Evolutionary conservation across 257 asterid species (phyloP), one percentile per base, ranked within the genome.

Genomic region (Penstemon davidsonii): DNA sequence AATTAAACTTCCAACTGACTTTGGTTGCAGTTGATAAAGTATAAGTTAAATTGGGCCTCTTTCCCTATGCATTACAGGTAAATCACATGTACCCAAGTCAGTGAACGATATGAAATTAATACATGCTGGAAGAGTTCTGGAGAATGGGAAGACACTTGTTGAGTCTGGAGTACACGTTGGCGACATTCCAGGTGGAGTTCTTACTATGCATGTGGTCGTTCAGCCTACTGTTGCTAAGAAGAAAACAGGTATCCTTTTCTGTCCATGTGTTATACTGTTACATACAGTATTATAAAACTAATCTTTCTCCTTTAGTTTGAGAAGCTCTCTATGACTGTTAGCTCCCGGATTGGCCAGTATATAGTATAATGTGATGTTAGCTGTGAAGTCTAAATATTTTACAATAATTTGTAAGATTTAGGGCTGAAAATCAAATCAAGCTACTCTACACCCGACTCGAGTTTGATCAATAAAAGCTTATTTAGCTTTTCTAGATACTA

Each of bases 201-300:
- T 81, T 69, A 86, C 89, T 11, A 83, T 86, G 92, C 92, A 83
- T 64, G 79, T 83, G 64, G 92, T 86, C 42, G 85, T 86, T 60
- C 92, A 86, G 72, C 89, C 87, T 52, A 65, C 79, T 62, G 49
- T 70, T 79, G 80, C 69, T 8, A 76, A 80, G 76, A 73, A 67
- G 66, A 85, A 81, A 63, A 72, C 81, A 72, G 87, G 88, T 81
- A 25, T 11, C 8, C 62, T 59, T 74, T 13, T 51, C 47, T 37
- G 5, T 49, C 12, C 33, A 50, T 42, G 7, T 46, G 40, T 47
- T 1, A 25, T 25, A 25, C 33, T 25, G 2, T 25, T 25, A 25
- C 33, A 25, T 25, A 25, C 18, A 15, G 18, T 15, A 15, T 2
- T 25, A 25, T 25, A 25, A 25, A 25, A 25, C 33, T 25, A 1